These are phyloP conservation scores for Eucalyptus regnans DNA, from an alignment of 345 rosid species.

Conservation along the genomic window DNA sequence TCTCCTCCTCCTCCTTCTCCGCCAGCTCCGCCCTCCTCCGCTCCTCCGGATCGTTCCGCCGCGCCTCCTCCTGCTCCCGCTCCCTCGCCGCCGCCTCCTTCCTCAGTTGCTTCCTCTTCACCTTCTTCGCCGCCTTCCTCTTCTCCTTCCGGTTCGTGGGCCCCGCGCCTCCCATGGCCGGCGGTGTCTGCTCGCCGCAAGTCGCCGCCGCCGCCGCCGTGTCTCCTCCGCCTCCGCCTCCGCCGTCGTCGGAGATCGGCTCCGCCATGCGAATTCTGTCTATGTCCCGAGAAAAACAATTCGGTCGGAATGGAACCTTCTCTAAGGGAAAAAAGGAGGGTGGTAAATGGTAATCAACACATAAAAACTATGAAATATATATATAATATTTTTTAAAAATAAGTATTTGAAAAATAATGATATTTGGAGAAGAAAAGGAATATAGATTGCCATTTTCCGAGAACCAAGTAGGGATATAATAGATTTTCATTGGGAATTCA, in stretches of 20 bases:
- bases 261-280: neutral
- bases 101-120: conserved; percentile 66
- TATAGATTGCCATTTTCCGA: no score
- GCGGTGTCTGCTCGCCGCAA: neutral
- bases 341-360: fast-evolving
- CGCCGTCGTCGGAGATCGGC: neutral
- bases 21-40: conserved; percentile 31
- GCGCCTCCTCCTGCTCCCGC: conserved; percentile 49
- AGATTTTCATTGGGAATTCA: no score
- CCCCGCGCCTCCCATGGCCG: neutral
- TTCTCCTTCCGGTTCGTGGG: conserved; percentile 50
- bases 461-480: no score
- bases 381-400: no score
- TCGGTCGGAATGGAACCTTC: neutral
- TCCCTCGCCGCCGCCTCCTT: conserved; percentile 61
- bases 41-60: conserved; percentile 58
- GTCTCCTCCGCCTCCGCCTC: neutral
- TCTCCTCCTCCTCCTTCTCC: conserved; percentile 52
- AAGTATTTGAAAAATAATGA: neutral
- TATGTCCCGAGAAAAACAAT: neutral
- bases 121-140: conserved; percentile 72
- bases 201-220: neutral
- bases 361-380: neutral
- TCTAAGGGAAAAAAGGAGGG: neutral
- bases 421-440: neutral